Percentiles rank a stretch among this genome's conserved stretches.
Evolutionary conservation across 1,284 basidiomycete species (phyloP).

Genomic region (Ganoderma meredithae): DNA sequence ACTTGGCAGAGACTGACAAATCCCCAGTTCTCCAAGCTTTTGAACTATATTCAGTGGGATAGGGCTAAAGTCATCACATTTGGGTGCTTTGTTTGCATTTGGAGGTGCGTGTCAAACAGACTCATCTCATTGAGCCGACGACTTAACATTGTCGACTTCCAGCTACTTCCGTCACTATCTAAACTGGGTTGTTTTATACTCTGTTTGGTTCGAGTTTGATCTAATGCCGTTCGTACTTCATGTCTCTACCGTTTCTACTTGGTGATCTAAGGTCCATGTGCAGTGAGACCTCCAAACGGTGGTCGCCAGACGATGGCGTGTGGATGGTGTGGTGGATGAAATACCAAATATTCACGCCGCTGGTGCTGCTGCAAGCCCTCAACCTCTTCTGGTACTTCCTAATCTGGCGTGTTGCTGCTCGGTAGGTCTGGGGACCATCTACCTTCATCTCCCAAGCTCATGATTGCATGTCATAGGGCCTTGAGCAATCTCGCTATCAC

Average conservation of each 20-base stretch:
- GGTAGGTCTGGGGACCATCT: constrained; percentile 37
- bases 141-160: constrained; percentile 17
- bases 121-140: background rate
- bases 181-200: constrained; percentile 88
- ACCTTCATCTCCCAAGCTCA: background rate
- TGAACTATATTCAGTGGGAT: constrained; percentile 85
- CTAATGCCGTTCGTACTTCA: constrained; percentile 73
- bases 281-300: constrained; percentile 66
- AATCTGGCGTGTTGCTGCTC: constrained; percentile 73
- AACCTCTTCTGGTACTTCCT: constrained; percentile 94
- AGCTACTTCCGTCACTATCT: constrained; percentile 97
- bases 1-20: background rate
- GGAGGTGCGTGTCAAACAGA: constrained; percentile 70
- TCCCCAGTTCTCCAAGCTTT: constrained; percentile 78
- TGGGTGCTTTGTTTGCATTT: constrained; percentile 73
- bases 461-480: constrained; percentile 23
- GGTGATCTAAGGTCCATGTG: background rate
- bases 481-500: constrained; percentile 43
- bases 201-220: constrained; percentile 86
- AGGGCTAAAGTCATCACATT: constrained; percentile 73
- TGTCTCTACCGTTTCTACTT: background rate
- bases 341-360: constrained; percentile 81
- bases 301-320: constrained; percentile 70
- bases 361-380: constrained; percentile 80
- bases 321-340: constrained; percentile 85